Base-by-base conservation (phyloP, 371 early-diverging fungal genomes). In the Apophysomyces sp. region DNA sequence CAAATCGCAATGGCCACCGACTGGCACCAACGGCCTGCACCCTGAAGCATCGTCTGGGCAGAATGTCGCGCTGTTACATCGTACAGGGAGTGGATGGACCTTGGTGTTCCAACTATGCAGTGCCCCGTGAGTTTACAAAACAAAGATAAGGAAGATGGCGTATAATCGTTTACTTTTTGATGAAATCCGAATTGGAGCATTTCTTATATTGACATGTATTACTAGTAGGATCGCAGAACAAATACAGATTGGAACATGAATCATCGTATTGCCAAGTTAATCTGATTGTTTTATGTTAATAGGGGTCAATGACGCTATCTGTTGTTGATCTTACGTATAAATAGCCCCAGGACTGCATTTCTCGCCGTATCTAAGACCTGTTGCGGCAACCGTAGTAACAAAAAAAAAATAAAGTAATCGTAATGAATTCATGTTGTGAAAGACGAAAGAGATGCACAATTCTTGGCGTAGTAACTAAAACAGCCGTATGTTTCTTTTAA, bases 111-210 rank as follows among this genome's bases (percentile, higher is more conserved):
- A 76, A 24, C 77, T 76, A 58, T 37, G 24, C 18, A 57, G 24
- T 8, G 26, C 15, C 21, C 7, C 18, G 18, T 24, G 32, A 39
- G 36, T 39, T 31, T 27, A 52, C 28, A 36, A 29, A 55, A 44
- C 36, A 31, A 36, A 56, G 13, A 34, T 40, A 53, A 39, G 29
- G 55, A 6, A 11, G 32, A 55, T 15, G 21, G 11, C 40, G n/a
- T 12, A 37, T 7, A 15, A 26, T 16, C 34, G 31, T 21, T 67
- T 73, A 81, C 82, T 65, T 70, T 69, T 61, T 54, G 7, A 75
- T 67, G 59, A 75, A 78, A 61, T 81, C 78, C 2, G 72, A 28
- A 52, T 78, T 78, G 5, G 76, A 60, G 11, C 82, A 81, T 6
- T 72, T 74, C 65, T 69, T 78, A 32, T 73, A 73, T 18, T 73